Evolutionary conservation across 2,329 filamentous ascomycete genomes (phyloP), one percentile per base, ranked within the genome.

Genomic region (Pyrenophora tritici-repentis): DNA sequence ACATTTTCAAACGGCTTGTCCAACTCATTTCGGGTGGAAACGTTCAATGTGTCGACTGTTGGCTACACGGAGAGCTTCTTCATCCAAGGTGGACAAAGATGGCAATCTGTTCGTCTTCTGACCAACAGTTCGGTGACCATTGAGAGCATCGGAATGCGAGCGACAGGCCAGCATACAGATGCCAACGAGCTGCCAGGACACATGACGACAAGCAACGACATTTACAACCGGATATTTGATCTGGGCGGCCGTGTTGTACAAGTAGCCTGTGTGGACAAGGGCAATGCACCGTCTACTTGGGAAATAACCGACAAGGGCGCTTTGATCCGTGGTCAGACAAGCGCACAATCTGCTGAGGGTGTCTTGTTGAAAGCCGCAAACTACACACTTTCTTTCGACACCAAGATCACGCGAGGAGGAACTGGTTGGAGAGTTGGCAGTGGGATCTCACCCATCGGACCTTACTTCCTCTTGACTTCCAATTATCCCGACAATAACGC

Each of bases 61-160:
- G 74, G 75, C 2, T 44, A 53, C 2, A 17, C 68, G 0, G 47
- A 70, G 6, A 72, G 68, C 1, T 73, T 65, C 16, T 69, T 78
- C 32, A 47, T 77, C 0, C 76, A 78, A 55, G 76, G 75, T 3
- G 74, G 73, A 0, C 73, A 76, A 53, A 58, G 72, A 54, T 78
- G 75, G 75, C 66, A 76, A 50, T 69, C 72, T 0, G 58, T 77
- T 18, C 62, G 63, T 2, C 59, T 78, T 0, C 57, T 78, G 14
- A 74, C 70, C 0, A 63, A 73, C 17, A 64, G 59, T 1, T 62
- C 62, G 2, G 50, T 78, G 3, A 64, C 58, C 0, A 65, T 78
- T 42, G 57, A 51, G 4, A 40, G 50, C 1, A 49, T 75, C 1
- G 75, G 76, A 0, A 66, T 76, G 10, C 60, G 58, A 37, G 48